These are phyloP conservation scores for Microcos paniculata DNA, from an alignment of 345 rosid genomes.

Conservation along the genomic window DNA sequence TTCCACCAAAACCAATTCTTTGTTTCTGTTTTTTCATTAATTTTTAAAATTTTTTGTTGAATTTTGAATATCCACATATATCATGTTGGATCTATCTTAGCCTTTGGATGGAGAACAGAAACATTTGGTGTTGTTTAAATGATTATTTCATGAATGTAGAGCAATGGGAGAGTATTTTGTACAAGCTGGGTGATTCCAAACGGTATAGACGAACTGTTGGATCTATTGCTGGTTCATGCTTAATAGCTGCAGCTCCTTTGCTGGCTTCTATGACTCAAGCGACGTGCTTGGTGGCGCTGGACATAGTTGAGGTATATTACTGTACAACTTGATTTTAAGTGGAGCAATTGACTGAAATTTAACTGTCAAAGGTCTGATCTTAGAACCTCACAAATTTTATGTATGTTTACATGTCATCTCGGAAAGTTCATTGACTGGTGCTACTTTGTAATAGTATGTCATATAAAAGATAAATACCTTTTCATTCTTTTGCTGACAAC, in stretches of 20 bases:
- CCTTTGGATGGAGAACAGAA: not conserved
- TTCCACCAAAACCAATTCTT: not conserved
- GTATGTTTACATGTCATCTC: not conserved
- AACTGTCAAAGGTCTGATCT: not conserved
- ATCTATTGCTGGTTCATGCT: constrained; percentile 78
- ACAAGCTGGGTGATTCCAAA: constrained; percentile 66
- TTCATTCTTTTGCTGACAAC: not conserved
- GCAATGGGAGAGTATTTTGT: constrained; percentile 56
- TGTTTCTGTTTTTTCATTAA: not conserved
- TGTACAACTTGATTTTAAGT: not conserved
- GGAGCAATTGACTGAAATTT: not conserved
- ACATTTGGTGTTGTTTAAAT: constrained; percentile 7
- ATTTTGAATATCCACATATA: not conserved
- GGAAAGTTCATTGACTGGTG: not conserved
- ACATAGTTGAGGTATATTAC: constrained; percentile 68
- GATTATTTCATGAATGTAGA: constrained; percentile 31
- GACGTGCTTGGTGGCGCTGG: constrained; percentile 72
- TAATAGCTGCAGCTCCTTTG: constrained; percentile 68
- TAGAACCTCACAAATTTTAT: not conserved
- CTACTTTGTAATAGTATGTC: not conserved
- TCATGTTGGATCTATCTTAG: not conserved
- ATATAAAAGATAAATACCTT: not conserved
- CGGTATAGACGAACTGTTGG: constrained; percentile 81
- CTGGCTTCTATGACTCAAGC: constrained; percentile 71
- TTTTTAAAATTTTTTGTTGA: not conserved